These are phyloP conservation scores for Puccinia novopanici DNA, from an alignment of 1,284 basidiomycete species.

Conservation along the genomic window DNA sequence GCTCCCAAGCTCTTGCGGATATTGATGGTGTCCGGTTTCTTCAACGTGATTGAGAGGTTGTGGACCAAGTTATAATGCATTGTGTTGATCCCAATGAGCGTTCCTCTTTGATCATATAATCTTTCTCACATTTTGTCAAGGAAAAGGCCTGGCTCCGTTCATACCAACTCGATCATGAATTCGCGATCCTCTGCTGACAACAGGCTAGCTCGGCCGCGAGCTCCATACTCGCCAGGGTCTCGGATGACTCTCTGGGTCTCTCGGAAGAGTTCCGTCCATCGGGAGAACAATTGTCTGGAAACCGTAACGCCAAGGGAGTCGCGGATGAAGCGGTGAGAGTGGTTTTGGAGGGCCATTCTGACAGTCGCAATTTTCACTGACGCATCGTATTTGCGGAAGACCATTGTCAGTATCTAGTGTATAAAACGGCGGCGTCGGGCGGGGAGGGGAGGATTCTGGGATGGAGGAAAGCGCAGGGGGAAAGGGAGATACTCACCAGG, in stretches of 20 bases:
- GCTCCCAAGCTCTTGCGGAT: neutral
- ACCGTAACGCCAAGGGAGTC: neutral
- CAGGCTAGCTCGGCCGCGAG: neutral
- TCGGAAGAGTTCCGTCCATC: constrained; percentile 4
- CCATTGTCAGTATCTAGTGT: neutral
- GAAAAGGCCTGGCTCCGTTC: too few relatives aligned
- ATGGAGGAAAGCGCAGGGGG: neutral
- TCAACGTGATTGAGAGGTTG: neutral
- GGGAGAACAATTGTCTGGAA: constrained; percentile 4
- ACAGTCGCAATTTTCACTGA: neutral
- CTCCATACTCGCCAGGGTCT: constrained; percentile 11
- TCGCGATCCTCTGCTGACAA: too few relatives aligned
- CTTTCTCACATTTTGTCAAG: neutral
- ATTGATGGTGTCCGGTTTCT: constrained; percentile 13
- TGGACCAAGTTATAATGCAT: neutral
- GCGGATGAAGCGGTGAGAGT: neutral
- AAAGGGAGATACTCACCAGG: neutral
- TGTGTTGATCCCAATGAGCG: too few relatives aligned
- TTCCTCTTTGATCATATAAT: neutral
- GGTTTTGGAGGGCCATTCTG: neutral
- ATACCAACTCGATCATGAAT: too few relatives aligned
- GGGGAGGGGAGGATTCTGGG: neutral
- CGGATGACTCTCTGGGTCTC: constrained; percentile 14
- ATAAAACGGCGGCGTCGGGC: neutral
- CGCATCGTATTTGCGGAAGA: neutral